Evolutionary conservation across 768 basidiomycete genomes (phyloP), one percentile per base, ranked within the genome.

Genomic region (Tricholoma sp.): DNA sequence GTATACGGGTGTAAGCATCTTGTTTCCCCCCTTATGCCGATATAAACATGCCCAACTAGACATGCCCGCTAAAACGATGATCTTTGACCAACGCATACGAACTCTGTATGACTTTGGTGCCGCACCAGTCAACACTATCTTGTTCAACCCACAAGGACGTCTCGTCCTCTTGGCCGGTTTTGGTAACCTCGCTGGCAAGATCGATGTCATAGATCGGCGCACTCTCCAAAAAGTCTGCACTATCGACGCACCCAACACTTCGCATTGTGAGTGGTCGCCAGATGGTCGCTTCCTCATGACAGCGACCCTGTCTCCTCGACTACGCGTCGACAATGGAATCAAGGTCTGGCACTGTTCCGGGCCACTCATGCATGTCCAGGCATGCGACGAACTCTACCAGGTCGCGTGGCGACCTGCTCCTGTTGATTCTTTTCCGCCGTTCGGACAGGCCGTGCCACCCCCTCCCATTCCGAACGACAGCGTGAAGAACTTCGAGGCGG

Each of bases 251-350:
- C 88, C 94, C 1, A 98, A 98, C 69, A 93, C 96, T 0, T 94
- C 92, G 0, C 79, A 88, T 66, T 98, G 95, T 70, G 91, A 94
- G 67, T 99, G 96, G 95, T 92, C 91, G 12, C 89, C 94, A 0
- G 91, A 94, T 59, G 97, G 96, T 11, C 84, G 89, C 43, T 95
- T 88, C 77, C 82, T 99, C 22, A 78, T 99, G 63, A 98, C 96
- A 7, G 94, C 95, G 2, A 98, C 94, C 0, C 82, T 98, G n/a
- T 94, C 91, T 16, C 97, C 97, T 0, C 84, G 97, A 21, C 75
- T 98, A 50, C 85, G 97, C 37, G 97, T 99, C 58, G 97, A 99
- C 75, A 98, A 98, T 64, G 94, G 95, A 1, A 85, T 98, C 71
- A 97, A 95, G 75, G 80, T 99, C 59, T 98, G 89, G 90, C 94